Base-by-base conservation (phyloP, 192 early-diverging fungal genomes). In the Coemansia furcata region DNA sequence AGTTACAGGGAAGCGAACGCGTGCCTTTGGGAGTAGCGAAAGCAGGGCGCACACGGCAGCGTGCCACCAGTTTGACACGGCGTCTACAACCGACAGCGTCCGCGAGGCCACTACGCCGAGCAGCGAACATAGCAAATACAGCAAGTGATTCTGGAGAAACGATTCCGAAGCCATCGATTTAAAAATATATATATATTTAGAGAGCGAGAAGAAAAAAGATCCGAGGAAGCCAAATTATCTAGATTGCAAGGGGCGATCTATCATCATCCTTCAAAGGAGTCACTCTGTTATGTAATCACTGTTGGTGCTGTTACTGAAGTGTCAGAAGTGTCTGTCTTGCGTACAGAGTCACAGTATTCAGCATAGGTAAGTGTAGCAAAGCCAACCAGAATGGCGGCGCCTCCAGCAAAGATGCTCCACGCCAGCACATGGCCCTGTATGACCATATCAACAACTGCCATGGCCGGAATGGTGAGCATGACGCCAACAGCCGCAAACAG, bases 401-500 rank as follows among this genome's bases (percentile, higher is more conserved):
- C 87, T 43, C 88, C 88, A 0, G 73, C 49, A 52, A 85, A 63
- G n/a, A 85, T 82, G 37, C 82, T 85, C 71, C 76, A 78, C 7
- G 83, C 72, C 23, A 88, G 76, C 64, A 80, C 69, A 9, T 80
- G 67, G 54, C 84, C 82, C 55, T 83, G 84, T 21, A 84, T 65
- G 8, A 77, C 36, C 68, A 88, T 77, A 62, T 90, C 89, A 4
- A 81, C 74, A 7, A 85, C 66, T 10, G 91, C 89, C 52, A 91
- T 89, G 26, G 82, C 71, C 3, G 92, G 92, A 36, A 92, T 89
- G 8, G 92, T 94, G 40, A 91, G 83, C 90, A 95, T 90, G 23
- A 91, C 84, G 26, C 92, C 93, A 23, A 93, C 83, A 50, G 92
- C 84, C 0, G 92, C 93, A 86, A 92, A 91, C 30, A 89, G 72